Evolutionary conservation across 2,329 filamentous ascomycete genomes (phyloP), one percentile per base, ranked within the genome.

Genomic region (Ophiostoma himal-ulmi): DNA sequence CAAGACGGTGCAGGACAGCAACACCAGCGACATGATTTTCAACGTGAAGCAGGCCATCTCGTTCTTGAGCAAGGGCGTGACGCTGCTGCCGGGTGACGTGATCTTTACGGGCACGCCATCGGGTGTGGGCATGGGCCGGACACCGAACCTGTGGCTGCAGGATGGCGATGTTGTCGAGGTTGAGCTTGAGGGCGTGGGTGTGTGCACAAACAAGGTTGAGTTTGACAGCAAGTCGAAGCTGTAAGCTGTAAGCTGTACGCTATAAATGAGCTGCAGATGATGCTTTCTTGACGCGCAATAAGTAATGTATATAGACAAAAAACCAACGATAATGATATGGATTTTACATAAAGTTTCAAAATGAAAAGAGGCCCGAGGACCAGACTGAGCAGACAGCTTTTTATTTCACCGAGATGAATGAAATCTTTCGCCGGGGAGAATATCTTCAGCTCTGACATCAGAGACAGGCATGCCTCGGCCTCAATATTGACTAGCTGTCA

Each of bases 141-240:
- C 84, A 70, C 89, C 89, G 3, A 85, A 84, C 71, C 74, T 90
- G 11, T 92, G 89, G 88, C 79, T 92, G 70, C 87, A 89, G 78
- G 84, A 92, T 77, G 88, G 89, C 5, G 90, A 92, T 77, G 79
- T 87, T 30, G 88, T 92, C 26, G 88, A 91, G 76, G 89, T 92
- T 68, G 83, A 82, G 7, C 81, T 92, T 1, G 88, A 92, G 74
- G 82, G 83, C 1, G 86, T 92, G 7, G 90, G 90, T 34, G 84
- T 83, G 17, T 88, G 84, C 74, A 83, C 77, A 4, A 86, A 86
- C 77, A 83, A 78, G 75, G 79, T 85, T 30, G 82, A 83, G 73
- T 83, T 83, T 75, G 75, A 48, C 20, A 67, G 39, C 37, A 67
- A 75, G 70, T 73, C 80, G 22, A 82, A 80, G 73, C 22, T 67